These are phyloP conservation scores for Histomonas meleagridis DNA, from an alignment of 208 protist genomes.

Conservation along the genomic window DNA sequence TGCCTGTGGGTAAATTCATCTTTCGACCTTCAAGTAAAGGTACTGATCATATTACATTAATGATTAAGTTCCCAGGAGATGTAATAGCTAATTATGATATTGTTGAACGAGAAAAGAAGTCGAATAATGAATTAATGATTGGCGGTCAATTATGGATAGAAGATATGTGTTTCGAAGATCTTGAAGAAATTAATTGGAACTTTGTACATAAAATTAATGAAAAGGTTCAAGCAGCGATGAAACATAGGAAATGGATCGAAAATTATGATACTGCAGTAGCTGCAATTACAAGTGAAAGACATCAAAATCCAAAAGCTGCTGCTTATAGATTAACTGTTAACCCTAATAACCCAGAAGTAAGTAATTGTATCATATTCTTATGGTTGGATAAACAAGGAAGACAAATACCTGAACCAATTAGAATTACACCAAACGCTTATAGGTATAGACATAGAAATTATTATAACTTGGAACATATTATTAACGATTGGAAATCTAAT, in stretches of 20 bases:
- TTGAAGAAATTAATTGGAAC: constrained; percentile 21
- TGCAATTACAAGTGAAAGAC: background rate
- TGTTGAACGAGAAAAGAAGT: background rate
- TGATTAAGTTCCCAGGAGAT: background rate
- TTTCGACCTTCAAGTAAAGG: background rate
- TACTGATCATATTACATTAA: background rate
- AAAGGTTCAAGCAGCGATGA: background rate
- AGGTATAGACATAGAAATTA: background rate
- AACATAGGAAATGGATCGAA: background rate
- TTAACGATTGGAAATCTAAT: background rate
- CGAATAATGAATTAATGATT: background rate
- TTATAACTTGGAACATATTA: background rate
- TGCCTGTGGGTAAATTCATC: background rate
- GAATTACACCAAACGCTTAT: background rate
- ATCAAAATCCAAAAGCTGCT: background rate
- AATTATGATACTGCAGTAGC: background rate
- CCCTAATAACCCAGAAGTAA: background rate
- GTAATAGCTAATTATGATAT: background rate
- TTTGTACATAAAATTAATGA: background rate
- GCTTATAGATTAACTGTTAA: background rate
- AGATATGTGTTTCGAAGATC: background rate
- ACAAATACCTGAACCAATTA: background rate
- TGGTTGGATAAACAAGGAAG: background rate
- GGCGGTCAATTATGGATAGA: background rate
- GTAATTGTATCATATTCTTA: background rate